Percentiles rank a stretch among this genome's conserved stretches.
phyloP scores from a whole-genome alignment of 371 early-diverging fungal species.

The Mortierella sp. region DNA sequence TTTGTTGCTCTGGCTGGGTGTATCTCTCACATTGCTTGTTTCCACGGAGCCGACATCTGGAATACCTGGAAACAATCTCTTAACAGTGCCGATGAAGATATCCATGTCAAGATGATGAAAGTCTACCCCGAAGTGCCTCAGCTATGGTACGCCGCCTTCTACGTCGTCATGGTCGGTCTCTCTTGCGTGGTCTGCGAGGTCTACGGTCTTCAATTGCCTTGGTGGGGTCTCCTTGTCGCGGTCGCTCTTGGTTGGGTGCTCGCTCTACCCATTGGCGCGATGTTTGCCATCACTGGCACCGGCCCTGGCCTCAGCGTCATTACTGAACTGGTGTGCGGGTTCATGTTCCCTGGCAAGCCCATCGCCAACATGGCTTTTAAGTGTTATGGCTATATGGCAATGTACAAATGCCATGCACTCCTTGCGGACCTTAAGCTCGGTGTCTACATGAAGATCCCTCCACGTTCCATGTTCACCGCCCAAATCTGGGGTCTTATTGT shows the following conservation, averaged over 20 bases:
- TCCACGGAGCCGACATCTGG: slow-evolving; percentile 61
- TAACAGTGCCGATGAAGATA: slow-evolving; percentile 62
- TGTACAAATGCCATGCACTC: slow-evolving; percentile 62
- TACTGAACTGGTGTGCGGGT: slow-evolving; percentile 70
- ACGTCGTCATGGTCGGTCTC: slow-evolving; percentile 67
- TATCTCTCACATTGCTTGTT: slow-evolving; percentile 71
- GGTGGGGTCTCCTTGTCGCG: slow-evolving; percentile 79
- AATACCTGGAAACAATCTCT: slow-evolving; percentile 12
- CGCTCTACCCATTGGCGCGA: slow-evolving; percentile 71
- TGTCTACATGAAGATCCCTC: slow-evolving; percentile 69
- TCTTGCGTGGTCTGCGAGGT: slow-evolving; percentile 71
- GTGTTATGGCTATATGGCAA: slow-evolving; percentile 59
- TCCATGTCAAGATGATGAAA: slow-evolving; percentile 79
- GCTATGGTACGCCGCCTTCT: slow-evolving; percentile 78
- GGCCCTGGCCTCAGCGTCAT: slow-evolving; percentile 79
- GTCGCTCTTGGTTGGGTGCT: slow-evolving; percentile 70
- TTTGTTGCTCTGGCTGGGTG: slow-evolving; percentile 73
- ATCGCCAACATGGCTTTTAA: slow-evolving; percentile 27
- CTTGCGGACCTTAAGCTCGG: slow-evolving; percentile 66
- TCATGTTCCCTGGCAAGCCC: slow-evolving; percentile 65
- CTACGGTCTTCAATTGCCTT: slow-evolving; percentile 67
- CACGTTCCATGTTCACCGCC: slow-evolving; percentile 57
- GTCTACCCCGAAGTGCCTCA: slow-evolving; percentile 60
- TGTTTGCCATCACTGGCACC: slow-evolving; percentile 75
- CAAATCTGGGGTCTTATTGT: slow-evolving; percentile 56